These are phyloP conservation scores for Castanopsis chinensis DNA, from an alignment of 306 rosid genomes.

Conservation along the genomic window DNA sequence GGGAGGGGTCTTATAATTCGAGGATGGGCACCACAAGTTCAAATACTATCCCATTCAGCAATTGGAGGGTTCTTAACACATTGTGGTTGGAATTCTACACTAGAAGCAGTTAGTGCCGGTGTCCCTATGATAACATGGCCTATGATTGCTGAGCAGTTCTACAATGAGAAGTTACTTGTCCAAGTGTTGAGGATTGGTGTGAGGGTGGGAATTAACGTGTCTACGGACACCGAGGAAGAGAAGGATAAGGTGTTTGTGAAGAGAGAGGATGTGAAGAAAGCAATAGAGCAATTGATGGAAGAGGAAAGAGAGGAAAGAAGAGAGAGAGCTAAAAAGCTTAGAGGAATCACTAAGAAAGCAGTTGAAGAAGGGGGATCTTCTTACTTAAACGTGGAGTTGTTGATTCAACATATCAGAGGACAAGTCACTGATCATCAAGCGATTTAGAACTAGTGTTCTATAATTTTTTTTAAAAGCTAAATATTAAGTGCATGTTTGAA, in stretches of 20 bases:
- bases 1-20: conserved; percentile 33
- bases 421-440: no score
- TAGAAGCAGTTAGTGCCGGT: conserved; percentile 54
- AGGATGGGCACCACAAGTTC: conserved; percentile 72
- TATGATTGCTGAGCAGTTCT: conserved; percentile 57
- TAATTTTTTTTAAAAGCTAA: no score
- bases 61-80: conserved; percentile 67
- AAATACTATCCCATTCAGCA: conserved; percentile 47
- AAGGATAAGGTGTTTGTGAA: conserved; percentile 6
- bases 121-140: conserved; percentile 66
- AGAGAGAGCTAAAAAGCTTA: background rate
- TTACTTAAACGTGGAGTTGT: background rate
- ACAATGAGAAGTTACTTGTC: conserved; percentile 43
- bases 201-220: conserved; percentile 4
- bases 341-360: background rate
- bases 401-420: background rate
- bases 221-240: conserved; percentile 1
- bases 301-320: conserved; percentile 4
- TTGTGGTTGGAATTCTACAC: conserved; percentile 65
- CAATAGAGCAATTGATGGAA: conserved; percentile 9
- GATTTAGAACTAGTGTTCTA: no score
- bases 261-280: background rate
- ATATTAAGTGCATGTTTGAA: no score
- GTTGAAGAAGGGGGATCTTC: background rate
- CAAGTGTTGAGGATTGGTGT: conserved; percentile 13